phyloP scores from a whole-genome alignment of 352 stramenopile species.

The Pythium grandisporangium region DNA sequence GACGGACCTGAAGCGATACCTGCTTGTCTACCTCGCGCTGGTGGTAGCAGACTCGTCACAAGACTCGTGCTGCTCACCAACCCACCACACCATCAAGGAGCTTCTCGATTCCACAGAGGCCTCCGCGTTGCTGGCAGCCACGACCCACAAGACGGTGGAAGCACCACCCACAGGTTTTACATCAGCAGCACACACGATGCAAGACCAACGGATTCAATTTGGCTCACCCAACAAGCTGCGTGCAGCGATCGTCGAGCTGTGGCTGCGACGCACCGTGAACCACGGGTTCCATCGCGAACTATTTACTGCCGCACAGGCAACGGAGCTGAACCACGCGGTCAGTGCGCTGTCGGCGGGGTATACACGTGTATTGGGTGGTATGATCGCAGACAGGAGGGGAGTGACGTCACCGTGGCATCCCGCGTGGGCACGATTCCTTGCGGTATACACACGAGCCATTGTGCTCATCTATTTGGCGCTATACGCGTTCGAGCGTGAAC shows the following conservation, averaged over 20 bases:
- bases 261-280: slow-evolving; percentile 36
- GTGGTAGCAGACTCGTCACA: no score
- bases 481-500: slow-evolving; percentile 12
- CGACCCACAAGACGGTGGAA: no score
- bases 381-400: slow-evolving; percentile 40
- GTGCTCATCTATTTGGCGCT: slow-evolving; percentile 37
- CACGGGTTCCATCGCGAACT: slow-evolving; percentile 25
- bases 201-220: slow-evolving; percentile 36
- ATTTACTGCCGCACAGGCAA: slow-evolving; percentile 28
- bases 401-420: no score
- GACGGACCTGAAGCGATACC: no score
- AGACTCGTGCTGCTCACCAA: no score
- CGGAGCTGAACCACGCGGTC: slow-evolving; percentile 39
- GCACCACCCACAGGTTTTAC: no score
- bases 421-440: no score
- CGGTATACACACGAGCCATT: slow-evolving; percentile 26
- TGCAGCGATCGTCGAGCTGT: slow-evolving; percentile 44
- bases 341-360: slow-evolving; percentile 40
- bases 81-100: no score
- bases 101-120: no score
- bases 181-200: no score
- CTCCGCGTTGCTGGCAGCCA: no score
- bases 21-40: no score
- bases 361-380: slow-evolving; percentile 37
- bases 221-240: slow-evolving; percentile 40